phyloP scores from a whole-genome alignment of 805 yeast genomes.

The Kodamaea leandrae region DNA sequence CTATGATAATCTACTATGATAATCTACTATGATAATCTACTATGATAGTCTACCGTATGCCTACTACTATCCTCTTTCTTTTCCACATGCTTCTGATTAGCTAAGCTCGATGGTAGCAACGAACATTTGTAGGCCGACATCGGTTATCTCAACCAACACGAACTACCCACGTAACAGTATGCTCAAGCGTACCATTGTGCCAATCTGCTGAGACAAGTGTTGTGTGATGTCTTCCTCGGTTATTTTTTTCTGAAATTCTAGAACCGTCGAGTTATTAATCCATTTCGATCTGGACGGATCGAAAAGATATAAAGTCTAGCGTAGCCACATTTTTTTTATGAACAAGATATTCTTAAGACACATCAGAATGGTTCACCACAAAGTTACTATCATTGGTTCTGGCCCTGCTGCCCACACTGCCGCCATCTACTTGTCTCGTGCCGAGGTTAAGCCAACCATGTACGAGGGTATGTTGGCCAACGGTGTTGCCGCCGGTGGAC shows the following conservation, averaged over 20 bases:
- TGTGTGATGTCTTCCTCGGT: background rate
- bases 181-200: no score
- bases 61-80: no score
- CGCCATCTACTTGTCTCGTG: conserved; percentile 94
- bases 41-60: no score
- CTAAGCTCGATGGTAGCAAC: no score
- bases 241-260: background rate
- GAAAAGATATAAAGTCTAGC: background rate
- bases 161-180: no score
- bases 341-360: conserved; percentile 6
- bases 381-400: conserved; percentile 87
- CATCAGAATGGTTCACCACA: conserved; percentile 71
- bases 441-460: conserved; percentile 88
- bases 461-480: conserved; percentile 97
- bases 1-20: no score
- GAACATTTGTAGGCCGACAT: no score
- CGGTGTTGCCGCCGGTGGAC: conserved; percentile 99
- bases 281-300: background rate
- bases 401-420: conserved; percentile 99
- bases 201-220: no score
- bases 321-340: background rate
- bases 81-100: no score
- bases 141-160: no score
- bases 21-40: no score
- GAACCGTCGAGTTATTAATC: background rate